These are phyloP conservation scores for Clohesyomyces aquaticus DNA, from an alignment of 495 filamentous ascomycete genomes.

Conservation along the genomic window DNA sequence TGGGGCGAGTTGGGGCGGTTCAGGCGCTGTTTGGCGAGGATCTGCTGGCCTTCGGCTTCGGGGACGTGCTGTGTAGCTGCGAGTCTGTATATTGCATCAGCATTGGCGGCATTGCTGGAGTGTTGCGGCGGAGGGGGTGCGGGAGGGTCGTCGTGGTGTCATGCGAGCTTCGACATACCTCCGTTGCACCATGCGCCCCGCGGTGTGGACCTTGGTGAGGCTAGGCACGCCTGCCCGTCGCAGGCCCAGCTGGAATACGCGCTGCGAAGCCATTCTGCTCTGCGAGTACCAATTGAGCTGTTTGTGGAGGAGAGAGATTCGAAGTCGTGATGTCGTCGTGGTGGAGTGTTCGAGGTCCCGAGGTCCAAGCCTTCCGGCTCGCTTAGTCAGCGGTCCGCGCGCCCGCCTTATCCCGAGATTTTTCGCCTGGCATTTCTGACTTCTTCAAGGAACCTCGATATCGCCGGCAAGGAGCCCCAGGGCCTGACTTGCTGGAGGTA, in stretches of 20 bases:
- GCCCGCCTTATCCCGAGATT: constrained; percentile 34
- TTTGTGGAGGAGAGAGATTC: constrained; percentile 28
- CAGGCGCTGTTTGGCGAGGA: constrained; percentile 85
- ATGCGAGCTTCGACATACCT: constrained; percentile 33
- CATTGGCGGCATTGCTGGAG: constrained; percentile 3
- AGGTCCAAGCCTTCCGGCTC: background rate
- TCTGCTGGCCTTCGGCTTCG: constrained; percentile 59
- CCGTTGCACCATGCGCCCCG: constrained; percentile 40
- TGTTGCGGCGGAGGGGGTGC: constrained; percentile 18
- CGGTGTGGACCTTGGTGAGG: constrained; percentile 31
- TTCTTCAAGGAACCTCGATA: constrained; percentile 38
- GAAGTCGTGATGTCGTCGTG: constrained; percentile 27
- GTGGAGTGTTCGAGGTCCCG: constrained; percentile 3
- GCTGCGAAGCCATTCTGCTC: constrained; percentile 37
- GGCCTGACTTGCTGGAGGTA: constrained; percentile 34
- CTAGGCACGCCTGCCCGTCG: constrained; percentile 30
- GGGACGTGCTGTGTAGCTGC: constrained; percentile 64
- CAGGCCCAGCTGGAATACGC: constrained; percentile 38
- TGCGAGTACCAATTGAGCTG: constrained; percentile 22
- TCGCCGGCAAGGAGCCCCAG: constrained; percentile 31
- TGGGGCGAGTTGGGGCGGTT: constrained; percentile 86
- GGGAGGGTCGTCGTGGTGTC: constrained; percentile 13
- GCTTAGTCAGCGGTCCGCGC: constrained; percentile 1
- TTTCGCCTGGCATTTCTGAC: constrained; percentile 23
- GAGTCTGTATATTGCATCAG: constrained; percentile 51